Percentiles rank a stretch among this genome's conserved stretches.
phyloP scores from a whole-genome alignment of 2,329 filamentous ascomycete species.

The Aureobasidium zeae region DNA sequence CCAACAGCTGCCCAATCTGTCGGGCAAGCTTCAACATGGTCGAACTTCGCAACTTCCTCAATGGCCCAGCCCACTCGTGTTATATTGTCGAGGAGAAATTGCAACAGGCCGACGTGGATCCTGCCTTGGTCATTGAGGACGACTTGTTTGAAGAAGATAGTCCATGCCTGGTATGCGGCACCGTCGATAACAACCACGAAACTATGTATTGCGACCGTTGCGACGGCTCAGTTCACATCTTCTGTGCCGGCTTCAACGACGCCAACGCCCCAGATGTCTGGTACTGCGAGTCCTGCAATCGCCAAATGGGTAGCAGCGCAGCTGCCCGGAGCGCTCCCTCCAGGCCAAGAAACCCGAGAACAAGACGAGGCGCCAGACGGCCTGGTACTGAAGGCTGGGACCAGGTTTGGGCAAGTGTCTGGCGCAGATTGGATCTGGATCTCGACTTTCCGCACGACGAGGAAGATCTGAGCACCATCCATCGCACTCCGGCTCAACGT shows the following conservation, averaged over 20 bases:
- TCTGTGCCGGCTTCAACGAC: slow-evolving; percentile 64
- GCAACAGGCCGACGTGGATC: slow-evolving; percentile 82
- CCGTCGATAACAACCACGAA: slow-evolving; percentile 70
- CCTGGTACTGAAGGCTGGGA: slow-evolving; percentile 47
- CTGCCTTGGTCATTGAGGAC: slow-evolving; percentile 65
- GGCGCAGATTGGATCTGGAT: slow-evolving; percentile 67
- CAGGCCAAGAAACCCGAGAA: slow-evolving; percentile 3
- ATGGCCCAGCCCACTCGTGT: slow-evolving; percentile 51
- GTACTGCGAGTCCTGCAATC: slow-evolving; percentile 79
- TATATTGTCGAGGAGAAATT: slow-evolving; percentile 69
- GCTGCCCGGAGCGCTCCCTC: background rate
- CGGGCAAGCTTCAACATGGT: slow-evolving; percentile 85
- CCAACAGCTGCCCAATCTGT: slow-evolving; percentile 97
- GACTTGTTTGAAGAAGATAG: slow-evolving; percentile 50
- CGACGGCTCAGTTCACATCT: slow-evolving; percentile 80
- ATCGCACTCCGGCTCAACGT: slow-evolving; percentile 47
- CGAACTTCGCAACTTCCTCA: slow-evolving; percentile 67
- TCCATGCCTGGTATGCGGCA: slow-evolving; percentile 78
- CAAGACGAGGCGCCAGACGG: slow-evolving; percentile 17
- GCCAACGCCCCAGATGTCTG: slow-evolving; percentile 52
- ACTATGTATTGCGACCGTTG: slow-evolving; percentile 87
- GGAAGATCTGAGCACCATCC: slow-evolving; percentile 37
- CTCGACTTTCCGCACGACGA: slow-evolving; percentile 80
- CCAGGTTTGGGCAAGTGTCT: slow-evolving; percentile 81
- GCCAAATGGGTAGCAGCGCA: slow-evolving; percentile 33